Conservation (phyloP, 305 asterid species). For the Salvia sclarea region DNA sequence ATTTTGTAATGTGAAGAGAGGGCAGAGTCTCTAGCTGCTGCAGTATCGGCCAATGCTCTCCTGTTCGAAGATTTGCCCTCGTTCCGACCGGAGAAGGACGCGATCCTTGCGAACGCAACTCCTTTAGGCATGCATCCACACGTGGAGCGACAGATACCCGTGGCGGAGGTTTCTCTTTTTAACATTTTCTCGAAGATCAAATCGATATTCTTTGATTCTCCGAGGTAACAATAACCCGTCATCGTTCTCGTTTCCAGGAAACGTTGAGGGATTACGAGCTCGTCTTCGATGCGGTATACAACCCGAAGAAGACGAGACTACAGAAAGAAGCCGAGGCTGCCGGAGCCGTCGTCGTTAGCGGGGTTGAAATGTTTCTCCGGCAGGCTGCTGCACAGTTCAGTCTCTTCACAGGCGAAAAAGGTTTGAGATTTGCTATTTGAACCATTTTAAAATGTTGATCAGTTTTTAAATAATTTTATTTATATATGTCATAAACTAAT, state of each 20-base stretch:
- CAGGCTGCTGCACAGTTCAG: conserved; percentile 69
- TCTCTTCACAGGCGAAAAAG: conserved; percentile 60
- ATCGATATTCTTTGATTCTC: neutral
- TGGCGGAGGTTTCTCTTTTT: conserved; percentile 41
- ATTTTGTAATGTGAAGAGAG: conserved; percentile 43
- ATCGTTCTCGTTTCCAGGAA: conserved; percentile 23
- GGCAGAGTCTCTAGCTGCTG: conserved; percentile 62
- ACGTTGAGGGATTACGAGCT: conserved; percentile 42
- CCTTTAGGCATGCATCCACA: conserved; percentile 80
- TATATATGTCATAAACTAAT: neutral
- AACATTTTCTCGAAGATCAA: neutral
- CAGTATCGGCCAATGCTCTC: conserved; percentile 54
- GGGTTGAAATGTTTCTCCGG: conserved; percentile 73
- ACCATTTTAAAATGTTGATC: neutral
- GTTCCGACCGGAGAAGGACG: conserved; percentile 58
- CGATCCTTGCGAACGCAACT: conserved; percentile 70
- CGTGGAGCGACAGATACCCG: conserved; percentile 50
- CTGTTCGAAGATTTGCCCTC: conserved; percentile 44
- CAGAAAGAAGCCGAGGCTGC: conserved; percentile 65
- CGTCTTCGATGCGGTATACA: conserved; percentile 72
- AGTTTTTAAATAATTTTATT: too few species aligned
- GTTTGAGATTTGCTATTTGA: conserved; percentile 22
- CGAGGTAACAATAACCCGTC: neutral
- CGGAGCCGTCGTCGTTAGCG: conserved; percentile 64
- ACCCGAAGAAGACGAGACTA: conserved; percentile 56